phyloP scores from a whole-genome alignment of 2,329 filamentous ascomycete species.

The Phialocephala sp. region DNA sequence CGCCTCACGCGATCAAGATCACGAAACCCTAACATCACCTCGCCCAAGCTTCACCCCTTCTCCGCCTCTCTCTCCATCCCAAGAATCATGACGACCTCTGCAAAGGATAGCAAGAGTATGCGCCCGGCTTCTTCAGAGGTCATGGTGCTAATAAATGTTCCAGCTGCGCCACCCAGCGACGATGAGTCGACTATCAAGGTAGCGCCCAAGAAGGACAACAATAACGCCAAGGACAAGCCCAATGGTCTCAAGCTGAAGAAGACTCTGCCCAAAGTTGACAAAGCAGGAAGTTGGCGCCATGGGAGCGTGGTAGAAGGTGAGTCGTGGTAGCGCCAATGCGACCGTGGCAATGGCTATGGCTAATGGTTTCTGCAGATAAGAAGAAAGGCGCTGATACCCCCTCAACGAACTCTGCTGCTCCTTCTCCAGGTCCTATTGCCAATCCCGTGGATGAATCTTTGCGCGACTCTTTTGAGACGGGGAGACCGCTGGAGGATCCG shows the following conservation, averaged over 20 bases:
- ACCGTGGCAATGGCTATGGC: constrained; percentile 1
- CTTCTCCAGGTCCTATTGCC: constrained; percentile 61
- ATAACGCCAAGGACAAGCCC: constrained; percentile 44
- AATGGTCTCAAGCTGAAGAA: constrained; percentile 69
- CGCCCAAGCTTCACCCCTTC: constrained; percentile 13
- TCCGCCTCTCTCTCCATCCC: constrained; percentile 11
- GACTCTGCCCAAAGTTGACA: constrained; percentile 63
- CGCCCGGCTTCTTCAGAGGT: not conserved
- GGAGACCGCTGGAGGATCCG: constrained; percentile 79
- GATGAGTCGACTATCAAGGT: constrained; percentile 68
- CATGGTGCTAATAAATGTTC: constrained; percentile 12
- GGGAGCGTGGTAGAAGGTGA: constrained; percentile 67
- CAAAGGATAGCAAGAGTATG: constrained; percentile 24
- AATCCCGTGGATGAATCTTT: constrained; percentile 77
- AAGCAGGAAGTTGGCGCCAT: constrained; percentile 75
- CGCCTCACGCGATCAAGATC: constrained; percentile 6
- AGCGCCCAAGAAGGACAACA: constrained; percentile 50
- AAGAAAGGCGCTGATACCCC: constrained; percentile 54
- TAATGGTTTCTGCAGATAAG: constrained; percentile 54
- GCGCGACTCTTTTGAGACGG: constrained; percentile 79
- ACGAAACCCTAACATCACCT: not conserved
- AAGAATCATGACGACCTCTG: constrained; percentile 20
- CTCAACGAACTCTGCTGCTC: constrained; percentile 47
- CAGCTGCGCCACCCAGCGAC: constrained; percentile 41
- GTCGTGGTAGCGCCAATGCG: constrained; percentile 26